Evolutionary conservation across 1,284 basidiomycete genomes (phyloP).

Genomic region (Neolentinus lepideus): DNA sequence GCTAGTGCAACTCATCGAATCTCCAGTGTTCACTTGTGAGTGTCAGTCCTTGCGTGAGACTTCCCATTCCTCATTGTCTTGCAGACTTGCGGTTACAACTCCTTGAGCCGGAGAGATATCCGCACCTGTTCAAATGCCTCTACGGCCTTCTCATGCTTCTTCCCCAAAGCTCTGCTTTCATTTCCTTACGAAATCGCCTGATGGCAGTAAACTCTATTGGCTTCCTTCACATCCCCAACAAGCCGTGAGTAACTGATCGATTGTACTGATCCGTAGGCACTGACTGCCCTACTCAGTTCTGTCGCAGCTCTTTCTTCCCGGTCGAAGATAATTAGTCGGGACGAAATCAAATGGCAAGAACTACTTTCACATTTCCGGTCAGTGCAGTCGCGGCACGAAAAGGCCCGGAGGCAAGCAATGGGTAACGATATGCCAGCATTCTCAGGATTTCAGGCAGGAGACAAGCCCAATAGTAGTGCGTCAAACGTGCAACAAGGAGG

Average conservation of each 20-base stretch:
- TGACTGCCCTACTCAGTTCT: conserved; percentile 13
- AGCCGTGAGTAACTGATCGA: conserved; percentile 42
- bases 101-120: conserved; percentile 94
- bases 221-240: conserved; percentile 83
- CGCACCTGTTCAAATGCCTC: conserved; percentile 94
- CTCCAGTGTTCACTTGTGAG: conserved; percentile 95
- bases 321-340: conserved; percentile 65
- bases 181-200: conserved; percentile 89
- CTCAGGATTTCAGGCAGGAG: conserved; percentile 29
- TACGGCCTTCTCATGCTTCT: conserved; percentile 97
- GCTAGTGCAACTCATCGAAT: conserved; percentile 96
- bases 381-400: conserved; percentile 83
- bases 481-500: conserved; percentile 8
- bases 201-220: conserved; percentile 95
- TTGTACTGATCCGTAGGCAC: neutral
- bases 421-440: conserved; percentile 42
- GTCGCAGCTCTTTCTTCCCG: conserved; percentile 39
- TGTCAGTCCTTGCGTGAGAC: conserved; percentile 6
- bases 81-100: conserved; percentile 93
- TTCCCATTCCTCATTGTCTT: conserved; percentile 1
- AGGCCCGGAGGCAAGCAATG: conserved; percentile 65
- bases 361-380: conserved; percentile 81
- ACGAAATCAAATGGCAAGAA: conserved; percentile 94
- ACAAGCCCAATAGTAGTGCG: neutral
- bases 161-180: conserved; percentile 95